These are phyloP conservation scores for Paralagenidium karlingii DNA, from an alignment of 352 stramenopile species.

Conservation along the genomic window DNA sequence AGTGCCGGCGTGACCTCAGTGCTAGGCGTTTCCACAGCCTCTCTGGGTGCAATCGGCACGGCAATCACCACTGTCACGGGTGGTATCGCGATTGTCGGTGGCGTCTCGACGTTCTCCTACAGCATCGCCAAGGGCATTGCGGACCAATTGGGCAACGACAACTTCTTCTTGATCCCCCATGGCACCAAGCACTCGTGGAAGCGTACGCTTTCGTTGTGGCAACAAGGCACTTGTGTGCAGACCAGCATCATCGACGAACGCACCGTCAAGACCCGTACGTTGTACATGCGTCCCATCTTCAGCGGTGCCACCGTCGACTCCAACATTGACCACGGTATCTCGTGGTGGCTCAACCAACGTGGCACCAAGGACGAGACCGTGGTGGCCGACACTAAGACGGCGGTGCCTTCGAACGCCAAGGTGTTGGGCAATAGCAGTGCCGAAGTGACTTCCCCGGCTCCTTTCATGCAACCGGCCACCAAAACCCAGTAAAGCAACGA, in stretches of 20 bases:
- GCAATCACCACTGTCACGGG: too few species aligned
- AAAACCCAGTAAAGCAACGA: too few species aligned
- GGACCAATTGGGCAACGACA: constrained; percentile 16
- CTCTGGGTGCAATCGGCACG: too few species aligned
- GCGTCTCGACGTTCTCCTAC: constrained; percentile 18
- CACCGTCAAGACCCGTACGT: constrained; percentile 18
- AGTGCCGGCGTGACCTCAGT: constrained; percentile 4
- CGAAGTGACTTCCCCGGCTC: too few species aligned
- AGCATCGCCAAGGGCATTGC: constrained; percentile 16
- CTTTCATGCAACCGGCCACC: too few species aligned
- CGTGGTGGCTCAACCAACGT: constrained; percentile 34
- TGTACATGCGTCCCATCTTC: constrained; percentile 47
- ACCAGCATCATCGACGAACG: constrained; percentile 17
- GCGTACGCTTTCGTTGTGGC: constrained; percentile 31
- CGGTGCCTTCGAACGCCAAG: too few species aligned
- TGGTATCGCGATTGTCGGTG: too few species aligned
- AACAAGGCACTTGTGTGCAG: constrained; percentile 26
- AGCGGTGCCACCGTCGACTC: constrained; percentile 22
- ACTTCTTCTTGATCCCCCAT: constrained; percentile 16
- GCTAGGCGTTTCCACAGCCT: background rate
- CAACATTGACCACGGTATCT: constrained; percentile 28
- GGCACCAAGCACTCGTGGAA: constrained; percentile 21
- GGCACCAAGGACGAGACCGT: too few species aligned
- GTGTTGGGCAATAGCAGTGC: too few species aligned
- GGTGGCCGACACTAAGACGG: too few species aligned